These are phyloP conservation scores for Zoysia pacifica DNA, from an alignment of 176 grass and related monocot genomes.

Conservation along the genomic window DNA sequence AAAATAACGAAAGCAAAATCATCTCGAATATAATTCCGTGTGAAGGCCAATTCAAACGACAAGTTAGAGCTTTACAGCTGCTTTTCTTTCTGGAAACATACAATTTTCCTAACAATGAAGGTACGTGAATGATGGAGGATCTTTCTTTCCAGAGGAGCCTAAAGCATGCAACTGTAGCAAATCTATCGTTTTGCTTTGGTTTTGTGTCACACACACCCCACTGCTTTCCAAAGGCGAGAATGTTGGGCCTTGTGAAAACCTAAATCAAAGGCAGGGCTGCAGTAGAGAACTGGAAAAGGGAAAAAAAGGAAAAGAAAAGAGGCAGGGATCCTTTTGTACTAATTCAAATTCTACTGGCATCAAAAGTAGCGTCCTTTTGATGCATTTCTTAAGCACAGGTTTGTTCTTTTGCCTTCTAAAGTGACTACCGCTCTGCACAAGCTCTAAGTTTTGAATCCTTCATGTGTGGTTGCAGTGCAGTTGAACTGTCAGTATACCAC, in stretches of 20 bases:
- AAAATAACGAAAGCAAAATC: slow-evolving; percentile 1
- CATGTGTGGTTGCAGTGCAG: slow-evolving; percentile 17
- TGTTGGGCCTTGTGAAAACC: slow-evolving; percentile 51
- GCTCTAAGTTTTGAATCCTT: slow-evolving; percentile 60
- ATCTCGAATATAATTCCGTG: background rate
- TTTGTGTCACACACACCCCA: slow-evolving; percentile 33
- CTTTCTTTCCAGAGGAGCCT: slow-evolving; percentile 42
- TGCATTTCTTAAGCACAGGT: slow-evolving; percentile 34
- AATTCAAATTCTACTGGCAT: slow-evolving; percentile 52
- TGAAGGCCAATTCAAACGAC: slow-evolving; percentile 28
- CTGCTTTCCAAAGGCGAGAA: slow-evolving; percentile 52
- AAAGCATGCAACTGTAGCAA: slow-evolving; percentile 34
- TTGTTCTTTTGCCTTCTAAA: slow-evolving; percentile 64
- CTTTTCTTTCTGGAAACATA: slow-evolving; percentile 12
- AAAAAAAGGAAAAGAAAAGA: slow-evolving; percentile 15
- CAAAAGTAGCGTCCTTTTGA: slow-evolving; percentile 50
- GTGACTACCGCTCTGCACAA: slow-evolving; percentile 52
- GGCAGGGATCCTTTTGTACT: slow-evolving; percentile 35
- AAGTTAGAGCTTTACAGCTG: slow-evolving; percentile 30
- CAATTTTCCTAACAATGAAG: slow-evolving; percentile 18
- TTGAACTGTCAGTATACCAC: slow-evolving; percentile 2
- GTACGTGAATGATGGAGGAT: slow-evolving; percentile 33
- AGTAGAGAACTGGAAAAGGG: slow-evolving; percentile 29
- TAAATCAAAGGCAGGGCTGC: slow-evolving; percentile 34
- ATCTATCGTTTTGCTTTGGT: background rate